Conservation (phyloP, 441 rosid genomes). For the Manihot esculenta region DNA sequence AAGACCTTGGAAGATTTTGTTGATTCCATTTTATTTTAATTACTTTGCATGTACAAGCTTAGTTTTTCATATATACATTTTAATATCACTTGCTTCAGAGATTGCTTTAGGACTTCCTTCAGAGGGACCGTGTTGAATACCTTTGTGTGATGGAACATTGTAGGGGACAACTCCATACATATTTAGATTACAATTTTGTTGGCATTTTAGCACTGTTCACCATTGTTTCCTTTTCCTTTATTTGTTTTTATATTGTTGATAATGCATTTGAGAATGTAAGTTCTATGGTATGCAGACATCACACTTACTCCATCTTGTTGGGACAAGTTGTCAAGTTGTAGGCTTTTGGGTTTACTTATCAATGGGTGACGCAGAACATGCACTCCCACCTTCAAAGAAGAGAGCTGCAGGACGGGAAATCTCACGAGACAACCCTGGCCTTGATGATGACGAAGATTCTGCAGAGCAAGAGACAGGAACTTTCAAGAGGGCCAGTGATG, state of each 20-base stretch:
- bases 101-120: background rate
- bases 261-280: background rate
- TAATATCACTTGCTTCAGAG: background rate
- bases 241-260: background rate
- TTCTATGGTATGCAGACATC: constrained; percentile 25
- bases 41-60: background rate
- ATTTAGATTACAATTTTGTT: background rate
- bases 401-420: constrained; percentile 85
- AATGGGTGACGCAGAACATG: constrained; percentile 77
- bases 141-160: background rate
- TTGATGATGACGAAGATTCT: constrained; percentile 79
- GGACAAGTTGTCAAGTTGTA: background rate
- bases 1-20: background rate
- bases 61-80: background rate
- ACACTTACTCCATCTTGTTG: constrained; percentile 3
- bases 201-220: background rate
- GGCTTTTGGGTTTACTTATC: constrained; percentile 16
- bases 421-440: constrained; percentile 76
- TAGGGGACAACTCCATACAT: background rate
- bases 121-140: background rate
- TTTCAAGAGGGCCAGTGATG: constrained; percentile 82
- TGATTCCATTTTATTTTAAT: background rate
- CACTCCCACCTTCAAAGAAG: constrained; percentile 79
- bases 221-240: background rate
- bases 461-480: constrained; percentile 61